Evolutionary conservation across 2,329 filamentous ascomycete species (phyloP).

Genomic region (Stemphylium lycopersici): DNA sequence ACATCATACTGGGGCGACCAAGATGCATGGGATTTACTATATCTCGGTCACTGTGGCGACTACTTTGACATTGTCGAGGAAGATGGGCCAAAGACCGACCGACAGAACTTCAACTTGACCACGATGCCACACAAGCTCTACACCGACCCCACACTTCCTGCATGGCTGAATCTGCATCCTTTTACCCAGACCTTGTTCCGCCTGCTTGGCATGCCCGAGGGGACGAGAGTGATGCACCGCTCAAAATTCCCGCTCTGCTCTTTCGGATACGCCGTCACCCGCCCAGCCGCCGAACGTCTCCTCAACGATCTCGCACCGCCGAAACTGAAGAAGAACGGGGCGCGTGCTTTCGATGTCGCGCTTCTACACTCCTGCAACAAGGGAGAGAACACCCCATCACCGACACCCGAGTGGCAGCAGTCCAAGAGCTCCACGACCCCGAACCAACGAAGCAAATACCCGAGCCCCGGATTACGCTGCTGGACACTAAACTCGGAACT

Average conservation of each 20-base stretch:
- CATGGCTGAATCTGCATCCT: constrained; percentile 46
- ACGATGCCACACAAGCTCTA: constrained; percentile 44
- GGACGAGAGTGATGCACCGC: constrained; percentile 49
- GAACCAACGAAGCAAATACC: constrained; percentile 35
- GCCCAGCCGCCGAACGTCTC: constrained; percentile 47
- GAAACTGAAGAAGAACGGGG: constrained; percentile 32
- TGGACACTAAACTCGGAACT: constrained; percentile 54
- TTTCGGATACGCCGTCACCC: constrained; percentile 53
- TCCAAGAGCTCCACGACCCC: constrained; percentile 29
- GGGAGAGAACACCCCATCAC: constrained; percentile 38
- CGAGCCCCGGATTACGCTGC: constrained; percentile 48
- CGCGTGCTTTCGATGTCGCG: constrained; percentile 52
- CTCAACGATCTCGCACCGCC: constrained; percentile 49
- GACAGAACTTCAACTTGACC: constrained; percentile 38
- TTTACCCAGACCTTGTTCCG: constrained; percentile 49
- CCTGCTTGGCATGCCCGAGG: constrained; percentile 43
- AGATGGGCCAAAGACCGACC: constrained; percentile 34
- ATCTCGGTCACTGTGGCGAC: constrained; percentile 55
- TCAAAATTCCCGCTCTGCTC: constrained; percentile 54
- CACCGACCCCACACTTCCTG: constrained; percentile 47
- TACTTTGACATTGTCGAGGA: constrained; percentile 45
- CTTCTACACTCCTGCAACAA: constrained; percentile 50
- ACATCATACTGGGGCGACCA: constrained; percentile 51
- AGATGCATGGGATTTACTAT: constrained; percentile 51
- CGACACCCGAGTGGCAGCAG: constrained; percentile 28